Percentiles rank a stretch among this genome's conserved stretches.
Evolutionary conservation across 139 green algal genomes (phyloP).

Genomic region (Bryopsis sp.): DNA sequence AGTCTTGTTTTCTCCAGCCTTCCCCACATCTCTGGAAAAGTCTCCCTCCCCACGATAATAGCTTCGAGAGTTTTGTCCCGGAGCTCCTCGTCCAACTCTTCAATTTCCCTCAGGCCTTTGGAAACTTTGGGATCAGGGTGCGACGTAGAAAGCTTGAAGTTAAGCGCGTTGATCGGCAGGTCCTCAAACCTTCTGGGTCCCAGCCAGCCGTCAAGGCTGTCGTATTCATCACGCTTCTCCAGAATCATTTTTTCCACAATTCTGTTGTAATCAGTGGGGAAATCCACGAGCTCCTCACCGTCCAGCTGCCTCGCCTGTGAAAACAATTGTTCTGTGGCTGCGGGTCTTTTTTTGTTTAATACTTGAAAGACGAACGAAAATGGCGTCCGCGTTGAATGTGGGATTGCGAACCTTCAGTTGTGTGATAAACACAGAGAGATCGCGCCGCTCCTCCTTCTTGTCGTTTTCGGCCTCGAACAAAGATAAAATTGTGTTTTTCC

Average conservation of each 20-base stretch:
- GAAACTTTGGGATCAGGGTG: not conserved
- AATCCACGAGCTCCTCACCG: slow-evolving; percentile 1
- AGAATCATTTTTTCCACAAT: not conserved
- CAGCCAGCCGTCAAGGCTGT: not conserved
- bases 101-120: not conserved
- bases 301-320: not conserved
- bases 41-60: not conserved
- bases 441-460: no score
- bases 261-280: not conserved
- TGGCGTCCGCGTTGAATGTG: no score
- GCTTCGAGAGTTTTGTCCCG: not conserved
- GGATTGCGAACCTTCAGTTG: no score
- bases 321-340: no score
- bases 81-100: not conserved
- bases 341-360: no score
- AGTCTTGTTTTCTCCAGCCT: not conserved
- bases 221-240: not conserved
- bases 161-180: not conserved
- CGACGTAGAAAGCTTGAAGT: not conserved
- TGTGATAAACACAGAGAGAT: no score
- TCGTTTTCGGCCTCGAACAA: no score
- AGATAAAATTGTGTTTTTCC: no score
- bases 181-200: slow-evolving; percentile 7
- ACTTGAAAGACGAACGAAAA: no score
- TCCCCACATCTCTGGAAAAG: not conserved